phyloP scores from a whole-genome alignment of 1,284 basidiomycete genomes.

The Ustilago nuda region DNA sequence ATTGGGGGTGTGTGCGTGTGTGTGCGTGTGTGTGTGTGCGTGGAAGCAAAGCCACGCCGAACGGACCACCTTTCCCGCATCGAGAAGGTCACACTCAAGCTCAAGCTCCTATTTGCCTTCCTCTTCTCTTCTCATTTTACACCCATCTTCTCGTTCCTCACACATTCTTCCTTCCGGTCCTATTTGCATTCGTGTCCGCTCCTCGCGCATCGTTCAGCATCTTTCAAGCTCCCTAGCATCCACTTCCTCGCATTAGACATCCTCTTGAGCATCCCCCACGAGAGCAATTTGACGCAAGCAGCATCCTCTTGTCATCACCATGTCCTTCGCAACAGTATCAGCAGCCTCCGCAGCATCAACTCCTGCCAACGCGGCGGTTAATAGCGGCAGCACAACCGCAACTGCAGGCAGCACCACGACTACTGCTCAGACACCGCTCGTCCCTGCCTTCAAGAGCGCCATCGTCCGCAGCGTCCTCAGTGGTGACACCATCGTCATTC shows the following conservation, averaged over 20 bases:
- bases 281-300: not conserved
- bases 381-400: conserved; percentile 1
- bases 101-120: not conserved
- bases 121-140: not conserved
- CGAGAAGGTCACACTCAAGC: not conserved
- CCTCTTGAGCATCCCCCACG: not conserved
- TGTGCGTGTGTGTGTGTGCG: not conserved
- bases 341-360: conserved; percentile 49
- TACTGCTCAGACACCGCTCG: conserved; percentile 17
- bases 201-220: not conserved
- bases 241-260: not conserved
- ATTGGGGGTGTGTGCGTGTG: not conserved
- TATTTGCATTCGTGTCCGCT: not conserved
- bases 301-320: conserved; percentile 10
- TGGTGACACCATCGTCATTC: conserved; percentile 63
- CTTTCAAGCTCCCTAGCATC: not conserved
- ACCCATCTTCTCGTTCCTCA: conserved; percentile 5
- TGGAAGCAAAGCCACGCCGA: conserved; percentile 6
- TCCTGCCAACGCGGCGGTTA: conserved; percentile 27
- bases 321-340: conserved; percentile 53
- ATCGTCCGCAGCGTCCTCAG: conserved; percentile 61
- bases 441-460: conserved; percentile 59
- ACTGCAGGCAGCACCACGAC: not conserved
- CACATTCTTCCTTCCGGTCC: not conserved
- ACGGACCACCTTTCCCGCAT: conserved; percentile 19